phyloP scores from a whole-genome alignment of 2,329 filamentous ascomycete species.

The Cordyceps militaris region DNA sequence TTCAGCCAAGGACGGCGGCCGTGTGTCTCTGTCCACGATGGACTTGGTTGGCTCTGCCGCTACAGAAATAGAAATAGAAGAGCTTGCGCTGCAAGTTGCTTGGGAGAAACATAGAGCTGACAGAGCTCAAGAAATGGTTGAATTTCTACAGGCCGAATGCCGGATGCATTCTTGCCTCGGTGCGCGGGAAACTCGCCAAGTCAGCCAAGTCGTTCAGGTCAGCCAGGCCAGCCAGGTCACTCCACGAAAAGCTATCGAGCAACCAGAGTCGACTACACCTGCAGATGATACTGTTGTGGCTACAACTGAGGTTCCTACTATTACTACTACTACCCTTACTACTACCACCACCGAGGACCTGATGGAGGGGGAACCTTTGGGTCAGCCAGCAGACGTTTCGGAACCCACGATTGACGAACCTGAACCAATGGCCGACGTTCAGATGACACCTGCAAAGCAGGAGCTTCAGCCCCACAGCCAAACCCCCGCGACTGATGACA shows the following conservation, averaged over 20 bases:
- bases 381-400: slow-evolving; percentile 18
- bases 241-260: neutral
- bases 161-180: slow-evolving; percentile 60
- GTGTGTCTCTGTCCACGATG: slow-evolving; percentile 40
- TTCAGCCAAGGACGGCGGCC: slow-evolving; percentile 31
- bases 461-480: slow-evolving; percentile 23
- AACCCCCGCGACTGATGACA: neutral
- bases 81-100: slow-evolving; percentile 43
- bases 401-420: slow-evolving; percentile 11
- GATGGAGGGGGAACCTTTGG: neutral
- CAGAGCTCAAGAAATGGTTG: slow-evolving; percentile 63
- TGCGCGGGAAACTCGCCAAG: slow-evolving; percentile 29
- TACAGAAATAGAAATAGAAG: slow-evolving; percentile 53
- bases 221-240: neutral
- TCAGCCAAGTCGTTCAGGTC: too few relatives aligned
- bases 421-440: slow-evolving; percentile 7
- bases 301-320: neutral
- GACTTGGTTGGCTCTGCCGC: slow-evolving; percentile 49
- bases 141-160: slow-evolving; percentile 71
- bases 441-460: neutral
- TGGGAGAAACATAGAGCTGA: slow-evolving; percentile 59
- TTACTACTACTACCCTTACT: neutral
- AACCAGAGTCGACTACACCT: neutral
- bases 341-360: neutral
- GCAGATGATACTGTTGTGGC: neutral